phyloP scores from a whole-genome alignment of 192 early-diverging fungal species.

The Coemansia sp. region DNA sequence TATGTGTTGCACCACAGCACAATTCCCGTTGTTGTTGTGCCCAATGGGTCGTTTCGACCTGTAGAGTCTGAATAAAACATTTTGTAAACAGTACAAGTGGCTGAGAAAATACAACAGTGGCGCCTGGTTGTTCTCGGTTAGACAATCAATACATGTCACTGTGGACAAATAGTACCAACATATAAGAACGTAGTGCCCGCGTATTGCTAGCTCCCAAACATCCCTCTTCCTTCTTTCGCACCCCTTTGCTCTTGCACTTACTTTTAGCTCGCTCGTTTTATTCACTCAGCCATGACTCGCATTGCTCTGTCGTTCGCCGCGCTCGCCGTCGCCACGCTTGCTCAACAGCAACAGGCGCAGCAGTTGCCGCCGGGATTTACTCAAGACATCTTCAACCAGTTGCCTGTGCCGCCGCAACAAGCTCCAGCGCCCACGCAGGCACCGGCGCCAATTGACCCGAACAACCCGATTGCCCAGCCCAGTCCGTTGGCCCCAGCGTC shows the following conservation, averaged over 20 bases:
- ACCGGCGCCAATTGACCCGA: constrained; percentile 48
- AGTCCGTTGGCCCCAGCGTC: constrained; percentile 31
- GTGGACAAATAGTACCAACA: constrained; percentile 2
- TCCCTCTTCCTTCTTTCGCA: constrained; percentile 1
- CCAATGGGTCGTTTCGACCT: constrained; percentile 34
- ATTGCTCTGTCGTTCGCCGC: constrained; percentile 32
- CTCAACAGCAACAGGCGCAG: constrained; percentile 20
- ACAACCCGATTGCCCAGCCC: constrained; percentile 52
- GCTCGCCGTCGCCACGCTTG: constrained; percentile 23
- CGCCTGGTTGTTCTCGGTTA: constrained; percentile 2
- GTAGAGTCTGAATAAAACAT: background rate
- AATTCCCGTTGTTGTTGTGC: constrained; percentile 68
- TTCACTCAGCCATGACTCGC: constrained; percentile 29
- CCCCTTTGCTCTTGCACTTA: background rate
- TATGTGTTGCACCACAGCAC: constrained; percentile 69
- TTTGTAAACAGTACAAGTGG: background rate
- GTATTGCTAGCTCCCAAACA: background rate
- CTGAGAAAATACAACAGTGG: background rate
- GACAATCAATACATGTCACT: constrained; percentile 15
- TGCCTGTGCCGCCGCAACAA: constrained; percentile 47
- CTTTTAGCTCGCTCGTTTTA: background rate
- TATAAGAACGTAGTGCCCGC: too few relatives aligned
- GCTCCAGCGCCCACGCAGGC: constrained; percentile 47
- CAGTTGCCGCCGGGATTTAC: constrained; percentile 41
- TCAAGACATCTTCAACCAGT: constrained; percentile 41